Evolutionary conservation across 2,329 filamentous ascomycete genomes (phyloP).

Genomic region (Phialophora tarda): DNA sequence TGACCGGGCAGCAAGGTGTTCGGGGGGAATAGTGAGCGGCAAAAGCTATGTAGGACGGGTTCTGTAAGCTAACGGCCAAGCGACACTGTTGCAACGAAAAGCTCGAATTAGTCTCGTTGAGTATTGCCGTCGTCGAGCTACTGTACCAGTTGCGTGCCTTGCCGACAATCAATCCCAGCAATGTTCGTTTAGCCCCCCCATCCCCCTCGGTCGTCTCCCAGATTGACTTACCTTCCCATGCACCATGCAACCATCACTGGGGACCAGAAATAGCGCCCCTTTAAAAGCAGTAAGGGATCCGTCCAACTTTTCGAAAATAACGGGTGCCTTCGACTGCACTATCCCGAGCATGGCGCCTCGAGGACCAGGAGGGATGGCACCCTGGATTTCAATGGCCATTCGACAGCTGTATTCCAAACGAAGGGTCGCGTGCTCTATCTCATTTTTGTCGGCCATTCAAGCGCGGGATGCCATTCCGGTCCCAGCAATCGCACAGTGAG

Average conservation of each 20-base stretch:
- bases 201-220: too few relatives aligned
- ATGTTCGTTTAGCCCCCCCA: not conserved
- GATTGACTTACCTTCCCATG: too few relatives aligned
- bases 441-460: constrained; percentile 2
- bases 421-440: too few relatives aligned
- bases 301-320: too few relatives aligned
- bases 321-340: too few relatives aligned
- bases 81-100: not conserved
- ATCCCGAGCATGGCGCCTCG: too few relatives aligned
- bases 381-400: too few relatives aligned
- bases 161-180: not conserved
- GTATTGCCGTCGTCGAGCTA: not conserved
- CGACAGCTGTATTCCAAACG: too few relatives aligned
- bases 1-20: not conserved
- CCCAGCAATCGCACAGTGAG: not conserved
- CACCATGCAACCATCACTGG: too few relatives aligned
- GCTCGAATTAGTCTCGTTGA: not conserved
- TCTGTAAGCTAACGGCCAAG: not conserved
- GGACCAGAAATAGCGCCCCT: too few relatives aligned
- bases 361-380: too few relatives aligned
- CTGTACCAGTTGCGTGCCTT: not conserved
- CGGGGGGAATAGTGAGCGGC: not conserved
- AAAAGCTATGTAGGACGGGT: not conserved
- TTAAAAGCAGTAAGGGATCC: too few relatives aligned
- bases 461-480: constrained; percentile 1